Percentiles rank a stretch among this genome's conserved stretches.
Conservation (phyloP, 176 grass and related monocot species). For the Dactylis glomerata region DNA sequence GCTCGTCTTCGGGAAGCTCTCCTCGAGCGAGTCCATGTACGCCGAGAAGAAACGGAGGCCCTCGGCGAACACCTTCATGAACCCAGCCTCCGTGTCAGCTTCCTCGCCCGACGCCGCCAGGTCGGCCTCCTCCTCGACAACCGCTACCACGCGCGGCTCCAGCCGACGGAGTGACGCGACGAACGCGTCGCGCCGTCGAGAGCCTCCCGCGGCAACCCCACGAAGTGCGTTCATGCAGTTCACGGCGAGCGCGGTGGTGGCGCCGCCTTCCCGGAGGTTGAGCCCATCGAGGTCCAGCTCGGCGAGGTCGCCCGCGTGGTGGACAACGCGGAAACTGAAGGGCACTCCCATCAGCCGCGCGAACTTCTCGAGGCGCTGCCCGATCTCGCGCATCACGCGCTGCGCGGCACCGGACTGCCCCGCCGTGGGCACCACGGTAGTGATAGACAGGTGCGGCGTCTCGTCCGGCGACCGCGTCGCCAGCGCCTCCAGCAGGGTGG, state of each 20-base stretch:
- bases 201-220: constrained; percentile 40
- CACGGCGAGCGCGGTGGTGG: constrained; percentile 56
- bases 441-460: constrained; percentile 93
- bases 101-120: constrained; percentile 44
- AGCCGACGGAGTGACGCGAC: constrained; percentile 49
- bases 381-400: constrained; percentile 93
- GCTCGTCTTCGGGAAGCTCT: constrained; percentile 85
- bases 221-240: constrained; percentile 85
- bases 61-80: constrained; percentile 85
- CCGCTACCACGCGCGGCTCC: constrained; percentile 70
- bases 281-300: constrained; percentile 78
- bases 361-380: constrained; percentile 95
- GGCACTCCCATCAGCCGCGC: constrained; percentile 98
- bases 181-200: constrained; percentile 55
- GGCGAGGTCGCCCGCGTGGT: constrained; percentile 76
- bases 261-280: constrained; percentile 48
- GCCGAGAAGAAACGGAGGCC: constrained; percentile 86
- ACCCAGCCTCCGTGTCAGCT: constrained; percentile 61
- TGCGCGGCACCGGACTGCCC: constrained; percentile 56
- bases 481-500: constrained; percentile 87
- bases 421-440: constrained; percentile 63
- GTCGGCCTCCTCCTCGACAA: constrained; percentile 95
- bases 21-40: constrained; percentile 90
- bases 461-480: constrained; percentile 90
- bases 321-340: constrained; percentile 78